Conservation (phyloP, 192 early-diverging fungal species). For the Thamnidium elegans region DNA sequence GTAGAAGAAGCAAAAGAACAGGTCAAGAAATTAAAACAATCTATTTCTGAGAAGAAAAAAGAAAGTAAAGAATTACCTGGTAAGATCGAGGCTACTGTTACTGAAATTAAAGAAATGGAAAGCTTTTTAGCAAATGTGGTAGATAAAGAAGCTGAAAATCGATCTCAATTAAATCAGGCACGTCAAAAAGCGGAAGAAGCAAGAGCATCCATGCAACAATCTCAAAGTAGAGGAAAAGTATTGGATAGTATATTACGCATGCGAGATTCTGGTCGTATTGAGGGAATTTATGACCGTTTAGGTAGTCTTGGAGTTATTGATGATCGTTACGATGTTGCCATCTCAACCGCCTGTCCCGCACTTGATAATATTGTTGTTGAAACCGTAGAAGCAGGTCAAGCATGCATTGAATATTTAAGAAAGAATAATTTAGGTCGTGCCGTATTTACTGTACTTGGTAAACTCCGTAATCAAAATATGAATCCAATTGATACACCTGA, state of each 20-base stretch:
- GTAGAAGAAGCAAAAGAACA: constrained; percentile 62
- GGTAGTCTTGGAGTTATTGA: constrained; percentile 97
- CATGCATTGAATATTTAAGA: constrained; percentile 87
- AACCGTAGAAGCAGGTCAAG: constrained; percentile 78
- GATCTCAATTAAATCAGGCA: constrained; percentile 36
- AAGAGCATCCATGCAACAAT: constrained; percentile 52
- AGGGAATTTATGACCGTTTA: constrained; percentile 80
- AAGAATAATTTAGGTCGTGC: constrained; percentile 84
- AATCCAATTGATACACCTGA: constrained; percentile 65
- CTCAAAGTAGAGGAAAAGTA: constrained; percentile 67
- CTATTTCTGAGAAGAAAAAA: constrained; percentile 36
- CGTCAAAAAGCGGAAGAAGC: constrained; percentile 75
- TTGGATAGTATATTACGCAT: constrained; percentile 67
- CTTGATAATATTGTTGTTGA: constrained; percentile 93
- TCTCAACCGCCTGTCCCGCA: constrained; percentile 82
- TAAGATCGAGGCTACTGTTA: constrained; percentile 49
- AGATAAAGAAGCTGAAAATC: constrained; percentile 33
- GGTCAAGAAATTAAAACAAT: constrained; percentile 43
- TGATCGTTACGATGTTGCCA: constrained; percentile 91
- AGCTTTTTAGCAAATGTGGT: background rate
- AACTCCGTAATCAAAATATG: constrained; percentile 56
- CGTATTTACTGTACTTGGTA: constrained; percentile 77
- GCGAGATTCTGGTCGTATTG: constrained; percentile 68
- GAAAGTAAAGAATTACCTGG: constrained; percentile 36
- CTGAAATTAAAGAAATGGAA: constrained; percentile 6